Base-by-base conservation (phyloP, 2,329 filamentous ascomycete genomes). In the Sporothrix brasiliensis region DNA sequence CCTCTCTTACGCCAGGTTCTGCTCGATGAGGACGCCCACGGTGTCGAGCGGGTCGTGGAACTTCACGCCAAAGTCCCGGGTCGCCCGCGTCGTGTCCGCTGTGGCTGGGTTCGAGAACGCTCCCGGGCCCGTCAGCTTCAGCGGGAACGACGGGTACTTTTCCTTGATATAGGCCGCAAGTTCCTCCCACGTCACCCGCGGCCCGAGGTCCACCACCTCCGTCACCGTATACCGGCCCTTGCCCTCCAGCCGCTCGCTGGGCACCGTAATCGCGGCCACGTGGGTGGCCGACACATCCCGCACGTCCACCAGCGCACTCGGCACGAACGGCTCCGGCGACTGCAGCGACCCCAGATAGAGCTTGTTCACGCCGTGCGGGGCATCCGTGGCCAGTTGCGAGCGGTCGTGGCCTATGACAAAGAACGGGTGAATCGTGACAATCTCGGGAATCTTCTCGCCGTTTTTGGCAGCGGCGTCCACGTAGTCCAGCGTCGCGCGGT, bases 371-470 rank as follows among this genome's bases (percentile, higher is more conserved):
- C 70, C 69, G 34, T 50, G 41, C n/a, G 61, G 24, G 3, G 70
- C 54, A 6, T 41, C 19, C 11, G 19, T 30, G 61, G 58, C 34
- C 4, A 58, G 41, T 19, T 50, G 66, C 16, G 56, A 47, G 24
- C 50, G 67, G 58, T 73, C 68, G 47, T 67, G 70, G 24, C 74
- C 72, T 13, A 75, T 61, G 24, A 72, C 65, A 60, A 30, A 72
- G 19, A 56, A 39, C 9, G 73, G 71, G 69, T 69, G 60, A 3
- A 73, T n/a, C 16, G 61, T 66, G 16, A 71, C 49, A 16, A 73
- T 21, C 44, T 69, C 68, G 44, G 73, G 71, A 3, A 50, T 13
- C 41, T 10, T 34, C 14, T 30, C 44, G 34, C 49, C 49, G 10
- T 53, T 54, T 56, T 71, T 69, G 47, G 66, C 30, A 16, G 67